Evolutionary conservation across 495 filamentous ascomycete genomes (phyloP).

Genomic region (Talaromyces nanjingensis): DNA sequence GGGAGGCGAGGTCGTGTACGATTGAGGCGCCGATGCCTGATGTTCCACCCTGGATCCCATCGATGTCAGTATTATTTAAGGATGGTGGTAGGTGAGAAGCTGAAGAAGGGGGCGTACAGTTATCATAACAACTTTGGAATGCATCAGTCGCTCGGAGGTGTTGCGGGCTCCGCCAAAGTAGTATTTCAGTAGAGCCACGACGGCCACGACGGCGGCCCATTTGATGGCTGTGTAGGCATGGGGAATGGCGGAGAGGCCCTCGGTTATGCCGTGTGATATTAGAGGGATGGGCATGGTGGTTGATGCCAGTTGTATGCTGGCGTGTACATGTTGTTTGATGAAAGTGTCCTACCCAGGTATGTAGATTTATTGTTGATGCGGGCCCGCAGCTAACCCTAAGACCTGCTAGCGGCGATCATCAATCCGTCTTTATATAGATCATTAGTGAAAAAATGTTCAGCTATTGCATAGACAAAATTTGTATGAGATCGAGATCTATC

Average conservation of each 20-base stretch:
- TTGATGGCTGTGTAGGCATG: constrained; percentile 55
- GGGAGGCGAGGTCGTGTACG: constrained; percentile 63
- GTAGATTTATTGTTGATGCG: background rate
- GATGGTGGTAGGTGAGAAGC: background rate
- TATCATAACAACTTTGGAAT: constrained; percentile 86
- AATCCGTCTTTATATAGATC: no score
- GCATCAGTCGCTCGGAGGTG: constrained; percentile 76
- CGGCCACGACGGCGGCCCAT: constrained; percentile 45
- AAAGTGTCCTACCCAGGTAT: background rate
- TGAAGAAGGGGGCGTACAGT: constrained; percentile 47
- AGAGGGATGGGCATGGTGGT: constrained; percentile 73
- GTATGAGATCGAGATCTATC: background rate
- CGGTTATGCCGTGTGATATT: constrained; percentile 48
- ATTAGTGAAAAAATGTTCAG: no score
- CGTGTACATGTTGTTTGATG: background rate
- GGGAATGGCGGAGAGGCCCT: constrained; percentile 64
- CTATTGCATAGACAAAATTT: background rate
- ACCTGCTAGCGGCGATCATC: background rate
- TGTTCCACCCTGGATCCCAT: constrained; percentile 66
- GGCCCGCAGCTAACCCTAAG: background rate
- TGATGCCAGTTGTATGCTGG: background rate
- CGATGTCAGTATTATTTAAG: background rate
- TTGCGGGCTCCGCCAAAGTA: constrained; percentile 73
- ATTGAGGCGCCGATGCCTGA: constrained; percentile 83
- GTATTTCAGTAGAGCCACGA: constrained; percentile 64